Percentiles rank a stretch among this genome's conserved stretches.
phyloP scores from a whole-genome alignment of 345 rosid species.

The Citrus cavaleriei region DNA sequence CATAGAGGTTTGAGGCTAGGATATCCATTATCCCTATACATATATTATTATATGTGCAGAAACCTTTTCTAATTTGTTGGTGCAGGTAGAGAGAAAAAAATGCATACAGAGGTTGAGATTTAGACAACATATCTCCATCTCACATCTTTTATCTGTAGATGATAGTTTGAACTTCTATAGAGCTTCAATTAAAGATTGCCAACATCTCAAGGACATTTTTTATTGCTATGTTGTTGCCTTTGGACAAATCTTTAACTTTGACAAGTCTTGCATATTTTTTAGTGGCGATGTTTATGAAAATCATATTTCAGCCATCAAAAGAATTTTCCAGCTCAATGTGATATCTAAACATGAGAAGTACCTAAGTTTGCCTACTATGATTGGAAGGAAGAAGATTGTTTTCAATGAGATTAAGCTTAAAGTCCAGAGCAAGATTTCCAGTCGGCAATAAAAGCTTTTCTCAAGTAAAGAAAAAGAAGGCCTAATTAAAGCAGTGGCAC shows the following conservation, averaged over 20 bases:
- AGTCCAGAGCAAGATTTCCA: background rate
- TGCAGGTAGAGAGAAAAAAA: background rate
- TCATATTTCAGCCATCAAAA: background rate
- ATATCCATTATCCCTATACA: background rate
- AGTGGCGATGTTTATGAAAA: background rate
- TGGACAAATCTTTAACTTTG: background rate
- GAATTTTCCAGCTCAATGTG: background rate
- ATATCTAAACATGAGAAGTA: background rate
- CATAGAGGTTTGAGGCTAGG: background rate
- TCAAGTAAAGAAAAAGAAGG: background rate
- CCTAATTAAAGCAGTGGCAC: background rate
- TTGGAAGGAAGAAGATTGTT: background rate
- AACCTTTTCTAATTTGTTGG: background rate
- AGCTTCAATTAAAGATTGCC: background rate
- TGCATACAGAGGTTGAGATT: background rate
- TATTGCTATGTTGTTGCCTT: background rate
- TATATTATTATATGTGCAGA: background rate
- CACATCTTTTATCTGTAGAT: background rate
- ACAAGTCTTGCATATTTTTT: background rate
- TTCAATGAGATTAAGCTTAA: background rate
- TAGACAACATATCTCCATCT: background rate
- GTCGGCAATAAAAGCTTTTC: background rate
- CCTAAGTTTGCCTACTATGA: background rate
- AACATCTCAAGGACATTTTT: background rate
- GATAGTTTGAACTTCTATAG: background rate